phyloP scores from a whole-genome alignment of 768 basidiomycete genomes.

The Auricularia sp. region DNA sequence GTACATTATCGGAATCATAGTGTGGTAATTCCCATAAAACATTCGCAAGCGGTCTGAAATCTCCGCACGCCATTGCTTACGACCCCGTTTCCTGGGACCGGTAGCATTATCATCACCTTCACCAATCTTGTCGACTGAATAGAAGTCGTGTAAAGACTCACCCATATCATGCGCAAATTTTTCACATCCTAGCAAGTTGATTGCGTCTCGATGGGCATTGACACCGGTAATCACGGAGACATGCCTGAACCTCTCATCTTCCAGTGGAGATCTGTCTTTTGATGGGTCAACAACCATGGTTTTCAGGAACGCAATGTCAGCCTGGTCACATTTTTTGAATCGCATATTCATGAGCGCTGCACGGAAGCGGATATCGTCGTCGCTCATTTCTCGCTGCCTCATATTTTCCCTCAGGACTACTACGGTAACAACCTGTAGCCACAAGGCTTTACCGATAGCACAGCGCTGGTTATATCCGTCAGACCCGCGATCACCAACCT shows the following conservation, averaged over 20 bases:
- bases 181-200: not conserved
- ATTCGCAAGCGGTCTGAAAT: not conserved
- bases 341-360: not conserved
- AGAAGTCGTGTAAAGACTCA: not conserved
- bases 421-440: constrained; percentile 28
- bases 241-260: not conserved
- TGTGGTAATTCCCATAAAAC: constrained; percentile 14
- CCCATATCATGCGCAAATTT: not conserved
- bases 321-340: not conserved
- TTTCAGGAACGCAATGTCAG: not conserved
- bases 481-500: not conserved
- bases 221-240: not conserved
- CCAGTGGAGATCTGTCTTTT: not conserved
- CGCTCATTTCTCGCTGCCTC: constrained; percentile 18
- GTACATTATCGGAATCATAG: constrained; percentile 8
- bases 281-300: not conserved
- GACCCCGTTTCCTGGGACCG: not conserved
- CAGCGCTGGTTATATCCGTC: not conserved
- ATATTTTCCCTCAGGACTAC: constrained; percentile 4
- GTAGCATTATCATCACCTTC: not conserved
- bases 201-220: not conserved
- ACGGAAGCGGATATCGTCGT: constrained; percentile 36
- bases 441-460: constrained; percentile 18
- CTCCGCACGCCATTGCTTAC: not conserved
- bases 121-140: not conserved